Base-by-base conservation (phyloP, 140 eudicot species). In the Flaveria floridana region DNA sequence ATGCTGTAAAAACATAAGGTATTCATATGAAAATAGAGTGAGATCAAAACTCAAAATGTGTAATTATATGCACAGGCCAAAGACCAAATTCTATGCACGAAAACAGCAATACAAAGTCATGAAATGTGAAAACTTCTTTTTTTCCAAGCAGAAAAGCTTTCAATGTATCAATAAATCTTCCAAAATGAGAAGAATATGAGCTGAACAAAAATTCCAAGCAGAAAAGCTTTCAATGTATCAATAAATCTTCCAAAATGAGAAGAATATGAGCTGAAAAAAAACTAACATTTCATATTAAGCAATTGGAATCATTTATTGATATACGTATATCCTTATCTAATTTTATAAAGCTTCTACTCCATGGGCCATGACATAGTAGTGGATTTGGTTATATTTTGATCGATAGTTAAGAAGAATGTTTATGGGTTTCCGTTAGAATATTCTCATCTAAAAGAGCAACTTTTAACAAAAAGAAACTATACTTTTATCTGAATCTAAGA, bases 1-100 rank as follows among this genome's bases (percentile, higher is more conserved):
- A 21, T 7, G 7, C 79, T 30, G 79, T 18, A 56, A 59, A 53
- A 59, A 47, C 20, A 61, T n/a, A 70, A 46, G 0, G 18, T 64
- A 15, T 48, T 68, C 59, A 30, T 13, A 59, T 28, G 58, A 72
- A 37, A n/a, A 72, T 42, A 14, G 55, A 19, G 9, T 9, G 1
- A 75, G 16, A 9, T 61, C 68, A 44, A 63, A 73, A 46, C 20
- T 41, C 13, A 19, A 42, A 55, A 19, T 16, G 10, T 21, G 13
- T 2, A 12, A 25, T 13, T 34, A n/a, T 34, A 53, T 2, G 28
- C 51, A 56, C 14, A 47, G 7, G 15, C 59, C 14, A 65, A 23
- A 47, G 7, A 25, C 59, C 14, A 65, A 62, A 28, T 12, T 20
- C 59, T 2, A 68, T 0, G 41, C 57, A 64, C 7, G 30, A 19